Base-by-base conservation (phyloP, 2,329 filamentous ascomycete species). In the Aspergillus sojae region DNA sequence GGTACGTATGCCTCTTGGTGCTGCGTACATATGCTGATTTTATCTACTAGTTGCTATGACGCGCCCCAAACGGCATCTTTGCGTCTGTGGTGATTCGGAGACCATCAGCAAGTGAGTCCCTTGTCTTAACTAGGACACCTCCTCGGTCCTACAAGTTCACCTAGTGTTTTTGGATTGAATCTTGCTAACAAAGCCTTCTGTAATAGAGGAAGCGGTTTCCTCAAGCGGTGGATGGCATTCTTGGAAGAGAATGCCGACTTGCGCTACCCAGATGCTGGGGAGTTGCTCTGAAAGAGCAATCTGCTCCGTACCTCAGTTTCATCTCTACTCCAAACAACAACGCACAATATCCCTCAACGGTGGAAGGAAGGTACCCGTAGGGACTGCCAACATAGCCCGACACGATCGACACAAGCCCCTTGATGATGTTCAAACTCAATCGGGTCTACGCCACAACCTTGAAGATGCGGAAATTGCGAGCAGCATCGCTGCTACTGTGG, bases 51-150 rank as follows among this genome's bases (percentile, higher is more conserved):
- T 98, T 71, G 94, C 95, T 59, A 98, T 99, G 94, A 99, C 95
- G 66, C 88, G 95, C 68, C 93, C 95, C 6, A 94, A 91, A 81
- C 87, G 95, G 70, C 94, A 95, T 74, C 83, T 99, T 50, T 95
- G 92, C 66, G 86, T 99, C 21, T 90, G 97, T 72, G 95, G 94
- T 52, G 95, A 99, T 78, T 95, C 93, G 63, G 95, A 97, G 76
- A 98, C 94, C 3, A 92, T 97, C 61, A 89, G 90, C 78, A 89
- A 86, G 91, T 96, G 83, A 86, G 91, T 88, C 16, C 16, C 12
- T n/a, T 16, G n/a, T 14, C 36, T 19, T 28, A 5, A 30, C 39
- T 41, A 41, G 6, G 9, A 10, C 19, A 41, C 2, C 39, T 3
- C 19, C 39, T 41, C 16, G 0, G 39, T 7, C 19, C 39, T 10